Evolutionary conservation across 148 eudicot species (phyloP).

Genomic region (Camellia sinensis): DNA sequence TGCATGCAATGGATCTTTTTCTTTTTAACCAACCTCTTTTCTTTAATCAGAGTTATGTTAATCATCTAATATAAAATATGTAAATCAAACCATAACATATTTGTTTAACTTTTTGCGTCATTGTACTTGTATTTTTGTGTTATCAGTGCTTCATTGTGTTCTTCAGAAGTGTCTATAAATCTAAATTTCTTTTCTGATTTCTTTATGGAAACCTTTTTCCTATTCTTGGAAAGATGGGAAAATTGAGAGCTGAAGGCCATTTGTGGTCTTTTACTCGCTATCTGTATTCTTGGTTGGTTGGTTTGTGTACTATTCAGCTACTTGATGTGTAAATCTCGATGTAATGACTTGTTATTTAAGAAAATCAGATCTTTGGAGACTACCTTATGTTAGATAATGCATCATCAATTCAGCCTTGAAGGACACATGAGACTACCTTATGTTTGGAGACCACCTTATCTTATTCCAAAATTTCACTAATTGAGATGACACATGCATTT

Average conservation of each 20-base stretch:
- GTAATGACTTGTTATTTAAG: not conserved
- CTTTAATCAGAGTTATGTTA: not conserved
- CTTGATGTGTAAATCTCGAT: slow-evolving; percentile 8
- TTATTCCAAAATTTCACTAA: not conserved
- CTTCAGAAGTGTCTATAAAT: too few species aligned
- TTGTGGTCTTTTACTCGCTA: not conserved
- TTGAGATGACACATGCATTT: not conserved
- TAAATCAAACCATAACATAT: too few species aligned
- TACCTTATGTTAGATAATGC: not conserved
- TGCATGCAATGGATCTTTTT: not conserved
- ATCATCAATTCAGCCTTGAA: not conserved
- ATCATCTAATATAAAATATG: not conserved
- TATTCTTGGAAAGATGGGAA: not conserved
- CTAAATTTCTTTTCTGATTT: too few species aligned
- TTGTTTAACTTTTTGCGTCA: too few species aligned
- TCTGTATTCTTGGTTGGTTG: not conserved
- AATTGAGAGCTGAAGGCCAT: not conserved
- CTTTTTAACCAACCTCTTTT: not conserved
- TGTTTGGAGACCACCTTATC: not conserved
- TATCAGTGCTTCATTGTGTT: too few species aligned
- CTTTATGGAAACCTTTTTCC: not conserved
- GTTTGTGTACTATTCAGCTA: slow-evolving; percentile 1
- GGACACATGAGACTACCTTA: not conserved
- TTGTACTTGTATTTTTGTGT: too few species aligned
- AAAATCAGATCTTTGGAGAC: not conserved